Evolutionary conservation across 2,329 filamentous ascomycete species (phyloP), one percentile per base, ranked within the genome.

Genomic region (Aspergillus udagawae): DNA sequence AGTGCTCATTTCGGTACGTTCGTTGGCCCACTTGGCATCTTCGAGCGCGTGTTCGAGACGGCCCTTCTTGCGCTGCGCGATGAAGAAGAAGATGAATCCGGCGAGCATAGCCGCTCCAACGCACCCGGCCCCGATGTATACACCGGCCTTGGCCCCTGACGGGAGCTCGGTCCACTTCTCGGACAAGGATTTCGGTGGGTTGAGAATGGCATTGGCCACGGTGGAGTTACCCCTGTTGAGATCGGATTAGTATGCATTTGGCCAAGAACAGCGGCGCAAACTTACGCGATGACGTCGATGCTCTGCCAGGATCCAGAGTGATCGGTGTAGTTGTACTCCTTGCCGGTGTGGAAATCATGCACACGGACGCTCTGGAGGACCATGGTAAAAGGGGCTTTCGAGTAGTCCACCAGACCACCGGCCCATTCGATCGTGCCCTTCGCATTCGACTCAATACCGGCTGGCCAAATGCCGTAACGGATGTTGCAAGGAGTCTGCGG

Each of bases 401-500:
- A 67, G 69, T 87, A 92, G 68, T 91, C 79, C 35, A 88, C 89
- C 52, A 79, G 69, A 56, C 88, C 88, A 51, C 87, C 87, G 48
- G 87, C 88, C 88, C 88, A 91, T 29, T 84, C 76, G 47, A 87
- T 83, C 0, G 84, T 87, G 12, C 75, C 75, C 2, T 59, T 3
- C 3, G 63, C 50, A 17, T 76, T 71, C 3, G 56, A 57, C 7
- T 71, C 57, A 54, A 75, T 72, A 56, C 88, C 88, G 53, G 86
- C 87, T 38, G 85, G 82, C 86, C 87, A 90, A 59, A 83, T 81
- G 58, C 88, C 88, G 45, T 90, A 73, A 73, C 87, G 87, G 66
- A 91, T 73, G 72, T 86, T 85, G 82, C 87, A 86, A 49, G 88
- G 88, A 3, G 87, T 89, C 77, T 91, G 88, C 38, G 88, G 88